A percentile compares a stretch with the other conserved stretches of the same genome.
phyloP scores from a whole-genome alignment of 345 rosid genomes.

The Brassica napus region DNA sequence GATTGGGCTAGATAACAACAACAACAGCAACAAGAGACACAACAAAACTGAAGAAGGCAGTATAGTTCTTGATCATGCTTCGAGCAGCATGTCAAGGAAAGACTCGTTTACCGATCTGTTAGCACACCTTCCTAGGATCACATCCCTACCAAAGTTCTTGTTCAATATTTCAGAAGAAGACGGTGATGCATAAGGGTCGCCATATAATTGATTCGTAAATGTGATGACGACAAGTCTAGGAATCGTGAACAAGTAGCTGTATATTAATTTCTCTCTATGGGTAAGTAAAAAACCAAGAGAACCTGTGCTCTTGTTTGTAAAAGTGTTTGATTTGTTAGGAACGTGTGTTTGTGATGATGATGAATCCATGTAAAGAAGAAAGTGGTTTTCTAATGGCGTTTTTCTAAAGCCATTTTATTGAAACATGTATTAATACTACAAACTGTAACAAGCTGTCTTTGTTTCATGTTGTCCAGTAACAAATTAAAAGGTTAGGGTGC shows the following conservation, averaged over 20 bases:
- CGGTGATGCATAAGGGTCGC: conserved; percentile 43
- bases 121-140: conserved; percentile 77
- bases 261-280: background rate
- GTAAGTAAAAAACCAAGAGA: background rate
- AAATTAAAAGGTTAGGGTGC: background rate
- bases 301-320: conserved; percentile 21
- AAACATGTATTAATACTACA: background rate
- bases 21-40: background rate
- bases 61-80: conserved; percentile 42
- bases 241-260: conserved; percentile 38
- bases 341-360: conserved; percentile 34
- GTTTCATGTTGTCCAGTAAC: background rate
- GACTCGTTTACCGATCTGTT: conserved; percentile 82
- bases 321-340: conserved; percentile 18
- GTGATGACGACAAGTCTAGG: background rate
- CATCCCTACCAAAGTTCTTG: conserved; percentile 87
- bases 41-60: conserved; percentile 35
- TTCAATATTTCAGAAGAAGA: conserved; percentile 87
- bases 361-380: conserved; percentile 24
- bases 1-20: conserved; percentile 33
- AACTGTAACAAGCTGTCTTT: background rate
- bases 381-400: background rate
- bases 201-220: background rate
- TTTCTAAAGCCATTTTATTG: conserved; percentile 1
- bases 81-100: conserved; percentile 77